Percentiles rank a stretch among this genome's conserved stretches.
Conservation (phyloP, 106 monocot genomes). For the Dioscorea alata region DNA sequence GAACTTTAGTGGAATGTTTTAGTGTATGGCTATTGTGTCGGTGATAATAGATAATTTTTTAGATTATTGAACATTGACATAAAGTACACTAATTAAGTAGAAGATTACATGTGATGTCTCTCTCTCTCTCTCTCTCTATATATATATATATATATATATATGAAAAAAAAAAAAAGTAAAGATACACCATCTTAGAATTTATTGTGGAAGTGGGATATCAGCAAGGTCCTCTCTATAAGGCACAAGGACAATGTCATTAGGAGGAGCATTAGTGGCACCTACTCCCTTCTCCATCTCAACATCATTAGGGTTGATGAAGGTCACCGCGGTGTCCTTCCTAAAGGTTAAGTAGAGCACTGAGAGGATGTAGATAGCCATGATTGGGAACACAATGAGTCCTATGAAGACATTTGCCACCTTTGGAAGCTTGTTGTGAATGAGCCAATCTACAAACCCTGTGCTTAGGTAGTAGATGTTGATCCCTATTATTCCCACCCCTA, state of each 20-base stretch:
- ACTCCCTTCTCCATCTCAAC: slow-evolving; percentile 40
- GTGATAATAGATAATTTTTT: too few relatives aligned
- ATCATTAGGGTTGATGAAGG: slow-evolving; percentile 20
- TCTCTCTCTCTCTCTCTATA: too few relatives aligned
- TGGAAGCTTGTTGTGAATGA: slow-evolving; percentile 52
- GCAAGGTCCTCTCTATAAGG: slow-evolving; percentile 55
- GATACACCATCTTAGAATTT: not conserved
- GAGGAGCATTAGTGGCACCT: not conserved
- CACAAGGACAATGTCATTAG: slow-evolving; percentile 4
- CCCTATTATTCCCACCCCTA: slow-evolving; percentile 47
- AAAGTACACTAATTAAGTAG: too few relatives aligned
- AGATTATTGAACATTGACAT: too few relatives aligned
- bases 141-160: too few relatives aligned
- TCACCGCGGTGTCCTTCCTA: slow-evolving; percentile 46
- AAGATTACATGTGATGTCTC: too few relatives aligned
- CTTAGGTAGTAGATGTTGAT: slow-evolving; percentile 80
- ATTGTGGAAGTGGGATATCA: slow-evolving; percentile 44
- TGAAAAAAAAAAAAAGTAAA: too few relatives aligned
- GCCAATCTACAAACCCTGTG: slow-evolving; percentile 59
- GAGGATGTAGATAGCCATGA: slow-evolving; percentile 59
- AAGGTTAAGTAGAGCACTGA: slow-evolving; percentile 50
- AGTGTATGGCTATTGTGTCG: too few relatives aligned
- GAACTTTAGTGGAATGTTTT: too few relatives aligned
- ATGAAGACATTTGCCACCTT: slow-evolving; percentile 44
- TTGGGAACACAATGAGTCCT: slow-evolving; percentile 65